Evolutionary conservation across 306 rosid genomes (phyloP), one percentile per base, ranked within the genome.

Genomic region (Trifolium repens): DNA sequence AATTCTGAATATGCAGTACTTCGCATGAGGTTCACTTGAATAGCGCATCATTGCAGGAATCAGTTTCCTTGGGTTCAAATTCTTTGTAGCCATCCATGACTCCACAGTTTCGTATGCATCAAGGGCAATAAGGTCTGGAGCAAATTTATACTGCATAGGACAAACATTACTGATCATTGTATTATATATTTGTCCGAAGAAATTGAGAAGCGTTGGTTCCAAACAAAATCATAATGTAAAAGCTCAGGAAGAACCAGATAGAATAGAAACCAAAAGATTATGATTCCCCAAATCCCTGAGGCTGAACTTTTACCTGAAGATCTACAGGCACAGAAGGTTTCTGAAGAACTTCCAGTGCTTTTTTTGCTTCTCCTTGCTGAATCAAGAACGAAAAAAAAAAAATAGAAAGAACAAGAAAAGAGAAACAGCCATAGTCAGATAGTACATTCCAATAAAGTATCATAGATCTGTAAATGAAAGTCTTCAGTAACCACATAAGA

Each of bases 31-130:
- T 87, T 94, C 98, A 75, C 96, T 91, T 57, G 97, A 94, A 81
- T 94, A 94, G 53, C 97, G 96, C 97, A 94, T 94, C 98, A 94
- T 94, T 78, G 98, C 98, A 63, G 98, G 98, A 90, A 94, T 88
- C 74, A 94, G 85, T 85, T 94, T 94, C 89, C 98, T 88, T 9
- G 98, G 97, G 81, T 91, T 91, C 76, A 94, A 87, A 83, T 91
- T 91, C 75, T 82, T 91, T 22, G 96, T 91, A 62, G 91, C 69
- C 96, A 90, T 90, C 98, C 98, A 94, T 43, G 98, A 91, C 80
- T 91, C 98, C 74, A 94, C 98, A 73, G 97, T 93, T 83, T 94
- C 98, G 78, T 94, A 94, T 68, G 96, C 98, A 88, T 94, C 98
- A 67, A 94, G 98, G 84, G 96, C 85, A 73, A 91, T 90, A 40